These are phyloP conservation scores for Phytophthora melonis DNA, from an alignment of 352 stramenopile genomes.

Conservation along the genomic window DNA sequence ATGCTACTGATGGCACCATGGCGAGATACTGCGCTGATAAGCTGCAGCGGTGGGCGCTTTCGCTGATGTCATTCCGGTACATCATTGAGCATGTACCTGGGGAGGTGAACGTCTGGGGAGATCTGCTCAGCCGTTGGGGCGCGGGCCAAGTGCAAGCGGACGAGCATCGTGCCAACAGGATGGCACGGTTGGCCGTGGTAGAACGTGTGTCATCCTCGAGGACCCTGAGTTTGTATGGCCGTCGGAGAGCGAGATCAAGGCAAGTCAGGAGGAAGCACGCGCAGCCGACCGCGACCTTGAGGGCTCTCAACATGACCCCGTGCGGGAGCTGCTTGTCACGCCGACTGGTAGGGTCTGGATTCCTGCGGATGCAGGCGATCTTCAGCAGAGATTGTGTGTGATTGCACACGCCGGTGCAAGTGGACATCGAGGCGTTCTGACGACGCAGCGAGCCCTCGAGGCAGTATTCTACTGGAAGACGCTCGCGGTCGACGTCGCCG, in stretches of 20 bases:
- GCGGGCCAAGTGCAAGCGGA: no score
- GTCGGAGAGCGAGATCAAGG: background rate
- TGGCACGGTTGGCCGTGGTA: background rate
- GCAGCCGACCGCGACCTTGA: background rate
- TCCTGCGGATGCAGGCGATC: no score
- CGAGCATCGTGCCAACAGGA: background rate
- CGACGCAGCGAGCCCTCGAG: no score
- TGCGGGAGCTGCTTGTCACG: no score
- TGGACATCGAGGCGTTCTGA: no score
- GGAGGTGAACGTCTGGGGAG: background rate
- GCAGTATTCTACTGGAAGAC: no score
- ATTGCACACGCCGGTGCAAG: no score
- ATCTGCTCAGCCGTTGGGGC: background rate
- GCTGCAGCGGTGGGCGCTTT: background rate
- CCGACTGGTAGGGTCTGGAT: no score
- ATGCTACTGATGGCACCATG: background rate
- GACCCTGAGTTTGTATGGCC: background rate
- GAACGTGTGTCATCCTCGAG: background rate
- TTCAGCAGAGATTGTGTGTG: no score
- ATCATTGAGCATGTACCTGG: background rate
- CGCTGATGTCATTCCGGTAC: background rate
- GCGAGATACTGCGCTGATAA: background rate
- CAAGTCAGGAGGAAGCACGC: background rate
- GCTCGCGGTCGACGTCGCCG: no score
- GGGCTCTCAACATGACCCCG: background rate